Percentiles rank a stretch among this genome's conserved stretches.
Evolutionary conservation across 139 green algal species (phyloP).

Genomic region (Dunaliella primolecta): DNA sequence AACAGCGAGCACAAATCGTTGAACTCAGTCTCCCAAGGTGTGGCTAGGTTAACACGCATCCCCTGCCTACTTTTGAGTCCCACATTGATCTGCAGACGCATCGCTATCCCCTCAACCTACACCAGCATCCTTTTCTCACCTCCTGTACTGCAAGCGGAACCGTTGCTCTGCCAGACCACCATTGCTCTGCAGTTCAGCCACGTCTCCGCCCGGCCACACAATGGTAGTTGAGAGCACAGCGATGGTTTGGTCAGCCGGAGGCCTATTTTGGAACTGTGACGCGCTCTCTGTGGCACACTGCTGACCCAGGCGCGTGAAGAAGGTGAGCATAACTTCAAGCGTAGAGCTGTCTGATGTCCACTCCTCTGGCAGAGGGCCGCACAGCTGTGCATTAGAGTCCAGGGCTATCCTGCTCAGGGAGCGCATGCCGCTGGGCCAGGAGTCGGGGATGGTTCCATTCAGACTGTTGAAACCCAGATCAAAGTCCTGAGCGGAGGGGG

Average conservation of each 20-base stretch:
- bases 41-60: no score
- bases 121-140: no score
- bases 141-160: background rate
- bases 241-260: background rate
- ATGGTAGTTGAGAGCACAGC: background rate
- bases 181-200: background rate
- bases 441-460: background rate
- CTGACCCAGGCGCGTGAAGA: slow-evolving; percentile 1
- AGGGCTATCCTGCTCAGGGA: background rate
- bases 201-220: background rate
- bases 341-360: background rate
- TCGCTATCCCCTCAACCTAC: no score
- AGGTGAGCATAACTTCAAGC: background rate
- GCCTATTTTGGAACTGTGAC: background rate
- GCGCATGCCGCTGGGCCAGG: background rate
- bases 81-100: no score
- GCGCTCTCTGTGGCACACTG: background rate
- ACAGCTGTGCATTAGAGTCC: background rate
- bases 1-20: no score
- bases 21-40: no score
- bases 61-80: no score
- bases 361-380: background rate
- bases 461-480: slow-evolving; percentile 1
- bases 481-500: no score
- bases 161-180: background rate